Evolutionary conservation across 2,329 filamentous ascomycete species (phyloP).

Genomic region (Waltergamsia citrina): DNA sequence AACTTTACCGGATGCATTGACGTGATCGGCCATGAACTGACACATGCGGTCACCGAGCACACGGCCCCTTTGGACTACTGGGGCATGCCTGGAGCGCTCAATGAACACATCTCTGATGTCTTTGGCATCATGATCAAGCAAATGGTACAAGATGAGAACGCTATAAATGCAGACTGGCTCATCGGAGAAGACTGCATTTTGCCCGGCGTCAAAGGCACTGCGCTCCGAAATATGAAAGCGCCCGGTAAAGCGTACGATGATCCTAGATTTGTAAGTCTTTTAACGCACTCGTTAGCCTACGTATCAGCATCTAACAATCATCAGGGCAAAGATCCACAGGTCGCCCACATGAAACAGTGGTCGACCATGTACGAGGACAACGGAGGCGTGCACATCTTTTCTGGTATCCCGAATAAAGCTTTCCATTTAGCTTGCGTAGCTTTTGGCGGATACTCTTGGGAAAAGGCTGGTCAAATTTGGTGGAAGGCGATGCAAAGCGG

Average conservation of each 20-base stretch:
- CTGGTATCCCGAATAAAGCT: constrained; percentile 47
- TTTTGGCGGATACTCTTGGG: constrained; percentile 44
- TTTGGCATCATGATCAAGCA: constrained; percentile 51
- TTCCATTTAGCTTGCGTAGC: constrained; percentile 38
- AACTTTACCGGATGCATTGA: constrained; percentile 43
- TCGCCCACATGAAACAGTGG: constrained; percentile 35
- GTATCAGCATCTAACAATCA: constrained; percentile 1
- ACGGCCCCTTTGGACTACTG: constrained; percentile 38
- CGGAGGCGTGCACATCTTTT: constrained; percentile 45
- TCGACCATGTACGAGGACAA: constrained; percentile 31
- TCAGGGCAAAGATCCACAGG: constrained; percentile 43
- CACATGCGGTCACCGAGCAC: constrained; percentile 43
- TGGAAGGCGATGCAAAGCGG: constrained; percentile 38
- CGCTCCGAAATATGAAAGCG: constrained; percentile 43
- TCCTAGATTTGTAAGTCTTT: constrained; percentile 32
- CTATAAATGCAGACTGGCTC: constrained; percentile 41
- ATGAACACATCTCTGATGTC: constrained; percentile 46
- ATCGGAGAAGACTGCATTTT: constrained; percentile 43
- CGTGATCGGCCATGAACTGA: constrained; percentile 48
- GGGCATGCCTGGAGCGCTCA: constrained; percentile 44
- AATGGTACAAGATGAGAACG: constrained; percentile 31
- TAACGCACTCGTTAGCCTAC: not conserved
- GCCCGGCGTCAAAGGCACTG: constrained; percentile 38
- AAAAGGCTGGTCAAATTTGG: constrained; percentile 43
- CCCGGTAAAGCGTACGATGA: constrained; percentile 44